A percentile compares a stretch with the other conserved stretches of the same genome.
Evolutionary conservation across 768 basidiomycete species (phyloP).

Genomic region (Xerocomus spinulosus): DNA sequence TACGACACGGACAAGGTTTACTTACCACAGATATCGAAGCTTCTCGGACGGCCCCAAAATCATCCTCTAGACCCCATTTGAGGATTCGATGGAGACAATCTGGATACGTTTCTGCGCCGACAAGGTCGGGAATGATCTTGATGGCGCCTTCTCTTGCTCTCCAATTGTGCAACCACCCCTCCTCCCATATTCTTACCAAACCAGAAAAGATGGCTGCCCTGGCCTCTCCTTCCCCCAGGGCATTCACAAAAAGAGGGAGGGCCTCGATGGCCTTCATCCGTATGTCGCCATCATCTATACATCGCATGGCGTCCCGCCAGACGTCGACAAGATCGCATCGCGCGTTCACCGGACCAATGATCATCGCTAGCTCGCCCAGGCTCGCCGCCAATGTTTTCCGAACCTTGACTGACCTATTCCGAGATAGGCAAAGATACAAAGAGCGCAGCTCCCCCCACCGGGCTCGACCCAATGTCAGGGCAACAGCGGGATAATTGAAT

Average conservation of each 20-base stretch:
- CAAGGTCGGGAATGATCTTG: slow-evolving; percentile 49
- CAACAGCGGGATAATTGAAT: slow-evolving; percentile 90
- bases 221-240: slow-evolving; percentile 46
- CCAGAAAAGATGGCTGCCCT: slow-evolving; percentile 43
- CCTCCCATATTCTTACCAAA: slow-evolving; percentile 53
- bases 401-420: slow-evolving; percentile 58
- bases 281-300: slow-evolving; percentile 61
- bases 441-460: slow-evolving; percentile 74
- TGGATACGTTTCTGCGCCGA: slow-evolving; percentile 39
- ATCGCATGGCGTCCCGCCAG: slow-evolving; percentile 58
- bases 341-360: slow-evolving; percentile 71
- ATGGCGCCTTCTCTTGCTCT: slow-evolving; percentile 72
- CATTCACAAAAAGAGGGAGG: slow-evolving; percentile 50
- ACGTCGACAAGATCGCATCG: slow-evolving; percentile 64
- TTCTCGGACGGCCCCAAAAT: slow-evolving; percentile 81
- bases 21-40: slow-evolving; percentile 64
- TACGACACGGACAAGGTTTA: slow-evolving; percentile 3
- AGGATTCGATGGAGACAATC: slow-evolving; percentile 53
- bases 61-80: slow-evolving; percentile 62
- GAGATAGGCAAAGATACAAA: slow-evolving; percentile 61
- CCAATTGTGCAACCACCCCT: slow-evolving; percentile 65
- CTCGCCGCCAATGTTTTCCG: slow-evolving; percentile 81
- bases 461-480: slow-evolving; percentile 67
- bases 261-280: slow-evolving; percentile 68
- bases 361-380: slow-evolving; percentile 81